These are phyloP conservation scores for Alternaria sp. DNA, from an alignment of 2,329 filamentous ascomycete genomes.

Conservation along the genomic window DNA sequence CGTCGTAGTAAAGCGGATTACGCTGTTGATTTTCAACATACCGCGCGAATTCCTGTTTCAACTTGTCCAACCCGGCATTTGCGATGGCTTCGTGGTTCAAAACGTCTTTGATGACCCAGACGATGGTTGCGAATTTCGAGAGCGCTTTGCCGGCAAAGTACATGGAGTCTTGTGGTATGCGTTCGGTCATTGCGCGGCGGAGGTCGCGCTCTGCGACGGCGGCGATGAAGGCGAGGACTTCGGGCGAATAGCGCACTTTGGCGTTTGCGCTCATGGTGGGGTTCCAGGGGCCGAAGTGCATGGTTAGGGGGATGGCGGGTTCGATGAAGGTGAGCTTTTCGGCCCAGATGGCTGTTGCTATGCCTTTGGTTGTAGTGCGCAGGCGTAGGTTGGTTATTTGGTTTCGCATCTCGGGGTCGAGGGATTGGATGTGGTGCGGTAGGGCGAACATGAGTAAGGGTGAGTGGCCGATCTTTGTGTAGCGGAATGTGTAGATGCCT, in stretches of 20 bases:
- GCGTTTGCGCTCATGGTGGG: conserved; percentile 51
- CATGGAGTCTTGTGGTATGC: conserved; percentile 82
- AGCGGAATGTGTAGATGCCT: conserved; percentile 74
- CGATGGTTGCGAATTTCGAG: conserved; percentile 51
- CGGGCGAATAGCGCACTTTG: conserved; percentile 48
- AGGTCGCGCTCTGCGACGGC: conserved; percentile 74
- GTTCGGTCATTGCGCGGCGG: conserved; percentile 73
- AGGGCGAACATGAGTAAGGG: conserved; percentile 84
- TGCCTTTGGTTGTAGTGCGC: conserved; percentile 84
- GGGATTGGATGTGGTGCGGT: conserved; percentile 82
- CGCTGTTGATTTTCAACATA: conserved; percentile 55
- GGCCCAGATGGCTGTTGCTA: conserved; percentile 72
- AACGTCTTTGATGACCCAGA: conserved; percentile 60
- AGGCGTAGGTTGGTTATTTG: conserved; percentile 64
- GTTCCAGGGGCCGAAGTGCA: conserved; percentile 82
- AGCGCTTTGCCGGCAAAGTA: conserved; percentile 80
- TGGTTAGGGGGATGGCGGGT: conserved; percentile 69
- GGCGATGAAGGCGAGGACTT: conserved; percentile 66
- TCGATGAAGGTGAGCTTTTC: conserved; percentile 72
- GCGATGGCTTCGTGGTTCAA: conserved; percentile 61
- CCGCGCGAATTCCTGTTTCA: conserved; percentile 54
- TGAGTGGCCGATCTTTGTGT: conserved; percentile 72
- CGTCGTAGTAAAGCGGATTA: conserved; percentile 63
- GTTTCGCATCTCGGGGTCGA: conserved; percentile 64
- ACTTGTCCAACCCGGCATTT: conserved; percentile 56